These are phyloP conservation scores for Beauveria sp. DNA, from an alignment of 2,329 filamentous ascomycete genomes.

Conservation along the genomic window DNA sequence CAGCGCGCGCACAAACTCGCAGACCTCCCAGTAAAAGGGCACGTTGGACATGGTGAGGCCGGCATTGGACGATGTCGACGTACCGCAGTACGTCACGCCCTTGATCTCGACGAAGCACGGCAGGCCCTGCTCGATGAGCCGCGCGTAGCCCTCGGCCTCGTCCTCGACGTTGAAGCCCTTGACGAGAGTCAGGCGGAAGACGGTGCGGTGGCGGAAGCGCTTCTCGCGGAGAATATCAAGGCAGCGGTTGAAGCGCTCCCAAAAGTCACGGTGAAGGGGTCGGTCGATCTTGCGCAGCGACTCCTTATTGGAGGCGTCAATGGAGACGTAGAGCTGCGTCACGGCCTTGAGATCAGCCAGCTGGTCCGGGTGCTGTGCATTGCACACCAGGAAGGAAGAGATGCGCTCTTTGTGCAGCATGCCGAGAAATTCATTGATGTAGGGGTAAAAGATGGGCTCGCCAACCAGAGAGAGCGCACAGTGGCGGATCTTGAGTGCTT, in stretches of 20 bases:
- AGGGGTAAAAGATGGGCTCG: conserved; percentile 97
- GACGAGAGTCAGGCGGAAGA: conserved; percentile 90
- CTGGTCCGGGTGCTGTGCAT: conserved; percentile 92
- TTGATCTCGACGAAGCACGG: conserved; percentile 95
- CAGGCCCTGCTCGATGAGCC: conserved; percentile 75
- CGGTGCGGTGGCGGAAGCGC: conserved; percentile 79
- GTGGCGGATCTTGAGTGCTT: conserved; percentile 88
- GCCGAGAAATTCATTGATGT: conserved; percentile 85
- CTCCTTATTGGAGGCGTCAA: conserved; percentile 88
- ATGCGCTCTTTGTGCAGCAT: conserved; percentile 83
- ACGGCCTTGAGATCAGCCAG: conserved; percentile 74
- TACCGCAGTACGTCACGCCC: conserved; percentile 95
- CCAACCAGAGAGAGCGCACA: conserved; percentile 89
- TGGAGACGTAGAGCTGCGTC: conserved; percentile 93
- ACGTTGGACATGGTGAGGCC: conserved; percentile 97
- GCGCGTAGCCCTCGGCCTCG: conserved; percentile 82
- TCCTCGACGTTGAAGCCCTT: conserved; percentile 98
- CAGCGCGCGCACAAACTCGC: conserved; percentile 70
- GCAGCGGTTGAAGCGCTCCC: conserved; percentile 89
- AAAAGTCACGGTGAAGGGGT: conserved; percentile 91
- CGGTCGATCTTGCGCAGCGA: conserved; percentile 82
- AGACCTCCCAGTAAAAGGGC: conserved; percentile 88
- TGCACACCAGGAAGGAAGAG: conserved; percentile 92
- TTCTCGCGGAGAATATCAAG: conserved; percentile 81
- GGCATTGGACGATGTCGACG: conserved; percentile 72